Evolutionary conservation across 768 basidiomycete genomes (phyloP), one percentile per base, ranked within the genome.

Genomic region (Boletus fagicola): DNA sequence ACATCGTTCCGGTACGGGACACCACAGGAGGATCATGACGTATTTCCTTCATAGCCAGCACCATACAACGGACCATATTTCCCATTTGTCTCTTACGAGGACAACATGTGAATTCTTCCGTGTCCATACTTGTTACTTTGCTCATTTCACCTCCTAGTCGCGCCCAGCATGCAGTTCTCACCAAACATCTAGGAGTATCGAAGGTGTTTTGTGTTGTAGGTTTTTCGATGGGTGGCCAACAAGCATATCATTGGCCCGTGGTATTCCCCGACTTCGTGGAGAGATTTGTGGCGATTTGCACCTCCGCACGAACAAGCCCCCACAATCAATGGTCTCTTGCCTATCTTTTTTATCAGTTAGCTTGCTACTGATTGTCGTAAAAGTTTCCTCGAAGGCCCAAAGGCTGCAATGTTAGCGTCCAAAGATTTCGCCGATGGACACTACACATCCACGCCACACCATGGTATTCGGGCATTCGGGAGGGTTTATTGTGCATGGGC

Each of bases 11-110:
- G 18, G 7, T 2, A 51, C 2, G 6, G 26, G 7, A 15, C 5
- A 31, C 16, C 28, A 15, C 3, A 33, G 33, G 44, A 49, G 28
- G 36, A 46, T 49, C n/a, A 24, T 58, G 39, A 49, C 3, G 20
- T 9, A 38, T 51, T 18, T 36, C 20, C 20, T 45, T 18, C 15
- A 26, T 44, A 85, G 83, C 78, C 82, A 3, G 64, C 70, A 9
- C 83, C 83, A 2, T 81, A 83, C 68, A 83, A 83, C 49, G 83
- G 83, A 0, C 81, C 83, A 6, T 83, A 83, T 62, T 84, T 84
- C 61, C 83, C 83, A 13, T 73, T 71, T 11, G 74, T 82, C 12
- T 79, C 81, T 18, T 84, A 85, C 59, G 77, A 79, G 61, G 82
- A 85, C 58, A 85, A 85, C 59, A 78, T 82, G 83, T 81, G 51